phyloP scores from a whole-genome alignment of 805 yeast genomes.

The Yamadazyma insecticola region DNA sequence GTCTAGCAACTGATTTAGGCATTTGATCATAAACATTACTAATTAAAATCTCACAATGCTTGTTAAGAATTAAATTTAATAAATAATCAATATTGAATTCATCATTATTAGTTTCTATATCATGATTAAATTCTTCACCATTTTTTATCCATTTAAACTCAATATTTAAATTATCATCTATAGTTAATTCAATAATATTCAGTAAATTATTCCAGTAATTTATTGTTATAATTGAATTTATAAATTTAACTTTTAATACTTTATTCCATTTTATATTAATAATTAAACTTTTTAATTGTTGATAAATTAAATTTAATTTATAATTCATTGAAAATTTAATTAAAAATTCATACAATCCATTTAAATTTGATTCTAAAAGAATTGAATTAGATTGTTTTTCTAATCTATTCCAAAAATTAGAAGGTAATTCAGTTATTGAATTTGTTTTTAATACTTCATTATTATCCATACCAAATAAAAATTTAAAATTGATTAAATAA shows the following conservation, averaged over 20 bases:
- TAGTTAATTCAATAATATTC: constrained; percentile 59
- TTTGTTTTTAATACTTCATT: constrained; percentile 3
- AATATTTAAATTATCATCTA: constrained; percentile 43
- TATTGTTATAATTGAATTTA: constrained; percentile 47
- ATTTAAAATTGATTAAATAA: constrained; percentile 71
- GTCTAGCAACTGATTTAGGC: constrained; percentile 6
- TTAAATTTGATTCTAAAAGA: constrained; percentile 42
- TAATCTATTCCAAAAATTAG: constrained; percentile 32
- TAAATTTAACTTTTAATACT: constrained; percentile 54
- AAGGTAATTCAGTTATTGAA: constrained; percentile 27
- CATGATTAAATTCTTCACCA: constrained; percentile 27
- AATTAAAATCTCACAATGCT: constrained; percentile 34
- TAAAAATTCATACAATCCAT: constrained; percentile 52
- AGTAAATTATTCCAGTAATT: constrained; percentile 60
- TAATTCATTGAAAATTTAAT: constrained; percentile 59
- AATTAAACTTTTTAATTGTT: constrained; percentile 44
- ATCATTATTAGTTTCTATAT: constrained; percentile 10
- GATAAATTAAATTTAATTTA: constrained; percentile 52
- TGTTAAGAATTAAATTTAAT: constrained; percentile 31
- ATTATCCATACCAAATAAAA: constrained; percentile 41
- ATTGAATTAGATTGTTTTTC: constrained; percentile 54
- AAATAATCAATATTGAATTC: constrained; percentile 34
- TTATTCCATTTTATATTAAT: constrained; percentile 53
- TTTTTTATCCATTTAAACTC: constrained; percentile 62
- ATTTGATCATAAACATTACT: background rate